phyloP scores from a whole-genome alignment of 306 rosid genomes.

The Carpinus fangiana region DNA sequence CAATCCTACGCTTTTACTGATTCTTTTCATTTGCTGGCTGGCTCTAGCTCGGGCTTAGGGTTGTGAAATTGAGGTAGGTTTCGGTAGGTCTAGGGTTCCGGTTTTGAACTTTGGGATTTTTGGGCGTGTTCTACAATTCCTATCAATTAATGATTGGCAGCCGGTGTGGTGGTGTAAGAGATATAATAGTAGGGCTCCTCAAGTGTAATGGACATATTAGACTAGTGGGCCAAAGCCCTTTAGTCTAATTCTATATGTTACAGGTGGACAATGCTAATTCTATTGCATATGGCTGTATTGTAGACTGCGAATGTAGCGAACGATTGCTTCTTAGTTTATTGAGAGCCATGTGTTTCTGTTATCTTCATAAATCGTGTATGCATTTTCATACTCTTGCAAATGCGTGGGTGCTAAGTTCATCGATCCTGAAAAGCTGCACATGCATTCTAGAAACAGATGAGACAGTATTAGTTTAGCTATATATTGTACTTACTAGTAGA shows the following conservation, averaged over 20 bases:
- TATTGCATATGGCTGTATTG: neutral
- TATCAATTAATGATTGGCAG: neutral
- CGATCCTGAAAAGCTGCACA: neutral
- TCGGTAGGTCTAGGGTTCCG: neutral
- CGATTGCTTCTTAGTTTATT: neutral
- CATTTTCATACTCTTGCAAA: neutral
- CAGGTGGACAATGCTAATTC: neutral
- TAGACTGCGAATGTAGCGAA: neutral
- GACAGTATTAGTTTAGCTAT: neutral
- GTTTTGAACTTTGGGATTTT: neutral
- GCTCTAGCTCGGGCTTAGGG: neutral
- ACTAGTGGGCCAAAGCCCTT: no score
- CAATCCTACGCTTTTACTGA: neutral
- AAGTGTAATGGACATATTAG: no score
- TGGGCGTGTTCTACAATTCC: neutral
- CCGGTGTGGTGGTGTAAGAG: neutral
- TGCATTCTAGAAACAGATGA: neutral
- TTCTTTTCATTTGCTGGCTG: neutral
- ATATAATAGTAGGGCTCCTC: no score
- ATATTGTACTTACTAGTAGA: neutral
- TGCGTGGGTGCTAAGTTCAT: neutral
- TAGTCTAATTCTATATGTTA: no score
- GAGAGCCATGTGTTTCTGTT: neutral
- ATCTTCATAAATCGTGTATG: neutral
- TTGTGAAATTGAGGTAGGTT: neutral